Percentiles rank a stretch among this genome's conserved stretches.
phyloP scores from a whole-genome alignment of 495 filamentous ascomycete genomes.

The Aspergillus kassunensis region DNA sequence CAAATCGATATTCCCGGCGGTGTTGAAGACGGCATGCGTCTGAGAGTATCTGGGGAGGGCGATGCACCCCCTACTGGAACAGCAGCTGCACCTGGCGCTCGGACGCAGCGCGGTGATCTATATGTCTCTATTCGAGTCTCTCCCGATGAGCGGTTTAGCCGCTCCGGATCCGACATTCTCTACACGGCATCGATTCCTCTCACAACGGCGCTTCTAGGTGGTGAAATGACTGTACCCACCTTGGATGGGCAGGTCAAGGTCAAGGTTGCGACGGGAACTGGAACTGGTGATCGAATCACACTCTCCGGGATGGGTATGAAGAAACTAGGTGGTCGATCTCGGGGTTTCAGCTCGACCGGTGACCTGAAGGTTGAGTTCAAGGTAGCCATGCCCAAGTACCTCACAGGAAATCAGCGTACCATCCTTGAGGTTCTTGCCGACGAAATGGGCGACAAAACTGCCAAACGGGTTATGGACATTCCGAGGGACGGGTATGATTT shows the following conservation, averaged over 20 bases:
- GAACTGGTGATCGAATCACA: constrained; percentile 85
- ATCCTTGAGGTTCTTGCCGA: constrained; percentile 94
- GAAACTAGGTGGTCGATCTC: constrained; percentile 56
- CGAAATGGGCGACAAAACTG: constrained; percentile 85
- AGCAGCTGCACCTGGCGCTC: constrained; percentile 51
- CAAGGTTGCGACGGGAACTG: constrained; percentile 83
- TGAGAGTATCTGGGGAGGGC: constrained; percentile 77
- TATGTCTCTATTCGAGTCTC: constrained; percentile 82
- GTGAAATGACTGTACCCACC: constrained; percentile 84
- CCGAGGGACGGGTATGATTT: constrained; percentile 43
- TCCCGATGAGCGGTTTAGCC: constrained; percentile 79
- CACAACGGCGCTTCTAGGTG: constrained; percentile 88
- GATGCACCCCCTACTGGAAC: constrained; percentile 76
- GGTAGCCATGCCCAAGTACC: constrained; percentile 89
- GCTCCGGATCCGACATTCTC: constrained; percentile 80
- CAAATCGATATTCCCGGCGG: constrained; percentile 88
- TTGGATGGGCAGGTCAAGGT: constrained; percentile 86
- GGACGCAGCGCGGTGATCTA: constrained; percentile 71
- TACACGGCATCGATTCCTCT: constrained; percentile 89
- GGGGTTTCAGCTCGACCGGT: constrained; percentile 52
- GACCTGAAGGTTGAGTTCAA: constrained; percentile 93
- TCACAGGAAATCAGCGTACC: constrained; percentile 82
- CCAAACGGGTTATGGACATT: constrained; percentile 85
- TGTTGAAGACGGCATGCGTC: constrained; percentile 90
- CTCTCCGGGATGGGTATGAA: constrained; percentile 89